Percentiles rank a stretch among this genome's conserved stretches.
Evolutionary conservation across 2,329 filamentous ascomycete species (phyloP).

Genomic region (Sarocladiaceae sp.): DNA sequence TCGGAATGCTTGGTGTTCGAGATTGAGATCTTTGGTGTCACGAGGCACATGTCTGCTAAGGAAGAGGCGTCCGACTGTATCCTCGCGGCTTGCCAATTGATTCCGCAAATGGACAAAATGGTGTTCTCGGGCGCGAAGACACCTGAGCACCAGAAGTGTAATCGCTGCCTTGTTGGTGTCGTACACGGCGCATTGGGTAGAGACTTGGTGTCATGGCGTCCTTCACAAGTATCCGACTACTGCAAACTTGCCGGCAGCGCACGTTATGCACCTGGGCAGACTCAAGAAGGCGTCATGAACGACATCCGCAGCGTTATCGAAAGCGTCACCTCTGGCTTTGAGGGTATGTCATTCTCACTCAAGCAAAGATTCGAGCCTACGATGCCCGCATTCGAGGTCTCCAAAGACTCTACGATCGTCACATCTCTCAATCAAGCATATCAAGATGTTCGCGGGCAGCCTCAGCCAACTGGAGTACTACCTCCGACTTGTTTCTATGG

Average conservation of each 20-base stretch:
- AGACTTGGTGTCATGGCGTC: constrained; percentile 20
- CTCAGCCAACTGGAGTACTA: constrained; percentile 20
- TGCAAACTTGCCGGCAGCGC: constrained; percentile 20
- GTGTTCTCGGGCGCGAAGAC: constrained; percentile 18
- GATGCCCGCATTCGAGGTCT: constrained; percentile 21
- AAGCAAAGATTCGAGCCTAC: constrained; percentile 18
- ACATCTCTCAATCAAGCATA: constrained; percentile 19
- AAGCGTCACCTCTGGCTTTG: constrained; percentile 14
- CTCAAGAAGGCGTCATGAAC: constrained; percentile 19
- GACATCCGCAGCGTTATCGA: constrained; percentile 16
- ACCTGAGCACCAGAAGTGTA: constrained; percentile 19
- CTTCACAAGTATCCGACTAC: constrained; percentile 20
- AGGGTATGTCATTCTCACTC: constrained; percentile 20
- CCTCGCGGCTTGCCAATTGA: constrained; percentile 19
- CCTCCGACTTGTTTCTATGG: constrained; percentile 22
- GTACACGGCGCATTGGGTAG: constrained; percentile 21
- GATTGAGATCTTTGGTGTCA: constrained; percentile 18
- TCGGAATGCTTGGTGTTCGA: constrained; percentile 21
- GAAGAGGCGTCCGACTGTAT: constrained; percentile 22
- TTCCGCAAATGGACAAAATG: constrained; percentile 18
- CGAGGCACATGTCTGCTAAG: constrained; percentile 22
- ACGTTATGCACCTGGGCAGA: constrained; percentile 22
- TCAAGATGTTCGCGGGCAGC: constrained; percentile 13
- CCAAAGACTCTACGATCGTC: constrained; percentile 15
- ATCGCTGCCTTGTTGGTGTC: constrained; percentile 21